phyloP scores from a whole-genome alignment of 2,329 filamentous ascomycete species.

The Colletotrichum navitas region DNA sequence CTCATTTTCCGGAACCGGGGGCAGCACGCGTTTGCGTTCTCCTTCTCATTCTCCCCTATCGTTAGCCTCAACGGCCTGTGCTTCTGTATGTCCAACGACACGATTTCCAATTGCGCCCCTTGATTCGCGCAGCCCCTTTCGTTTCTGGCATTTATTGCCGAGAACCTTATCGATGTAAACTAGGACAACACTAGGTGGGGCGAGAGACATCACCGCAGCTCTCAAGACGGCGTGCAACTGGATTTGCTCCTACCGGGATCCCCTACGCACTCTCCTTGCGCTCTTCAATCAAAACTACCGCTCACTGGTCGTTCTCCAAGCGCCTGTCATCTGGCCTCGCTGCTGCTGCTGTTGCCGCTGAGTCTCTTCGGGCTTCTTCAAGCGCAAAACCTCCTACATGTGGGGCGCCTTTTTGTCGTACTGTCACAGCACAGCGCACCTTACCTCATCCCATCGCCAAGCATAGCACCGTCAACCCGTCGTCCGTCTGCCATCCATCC shows the following conservation, averaged over 20 bases:
- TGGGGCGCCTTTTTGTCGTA: conserved; percentile 16
- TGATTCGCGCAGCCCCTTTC: neutral
- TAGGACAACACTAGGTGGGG: neutral
- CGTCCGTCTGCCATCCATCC: conserved; percentile 3
- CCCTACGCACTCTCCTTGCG: conserved; percentile 6
- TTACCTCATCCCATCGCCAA: conserved; percentile 39
- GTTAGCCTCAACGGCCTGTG: conserved; percentile 10
- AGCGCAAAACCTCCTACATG: neutral
- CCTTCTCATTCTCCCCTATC: neutral
- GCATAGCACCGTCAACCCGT: conserved; percentile 18
- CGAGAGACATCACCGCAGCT: conserved; percentile 2
- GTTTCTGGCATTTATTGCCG: neutral
- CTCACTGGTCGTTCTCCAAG: no score
- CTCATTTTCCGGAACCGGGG: conserved; percentile 31
- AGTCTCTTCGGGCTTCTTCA: neutral
- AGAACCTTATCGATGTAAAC: neutral
- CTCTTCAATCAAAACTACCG: neutral
- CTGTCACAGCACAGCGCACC: conserved; percentile 8
- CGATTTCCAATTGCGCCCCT: neutral
- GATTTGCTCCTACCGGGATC: conserved; percentile 17
- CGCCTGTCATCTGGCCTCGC: no score
- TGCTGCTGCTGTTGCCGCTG: neutral
- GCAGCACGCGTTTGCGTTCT: neutral
- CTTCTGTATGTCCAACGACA: neutral
- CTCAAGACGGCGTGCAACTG: conserved; percentile 1